Conservation (phyloP, 306 rosid genomes). For the Hippophae rhamnoides region DNA sequence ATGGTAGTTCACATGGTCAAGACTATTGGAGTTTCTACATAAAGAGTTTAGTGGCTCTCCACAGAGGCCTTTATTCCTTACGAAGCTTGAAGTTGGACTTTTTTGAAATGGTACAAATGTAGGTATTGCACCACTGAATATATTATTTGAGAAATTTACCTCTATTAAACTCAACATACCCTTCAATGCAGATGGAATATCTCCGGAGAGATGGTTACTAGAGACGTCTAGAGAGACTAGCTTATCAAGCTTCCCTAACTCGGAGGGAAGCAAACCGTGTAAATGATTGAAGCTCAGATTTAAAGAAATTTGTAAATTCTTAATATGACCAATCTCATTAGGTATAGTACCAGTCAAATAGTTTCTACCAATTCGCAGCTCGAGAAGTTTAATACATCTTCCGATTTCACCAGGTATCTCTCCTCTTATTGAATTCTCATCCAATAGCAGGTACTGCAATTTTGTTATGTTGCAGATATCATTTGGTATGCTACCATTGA, state of each 20-base stretch:
- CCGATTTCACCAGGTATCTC: slow-evolving; percentile 91
- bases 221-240: slow-evolving; percentile 90
- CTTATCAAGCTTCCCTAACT: slow-evolving; percentile 88
- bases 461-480: slow-evolving; percentile 78
- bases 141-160: slow-evolving; percentile 89
- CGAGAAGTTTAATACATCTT: slow-evolving; percentile 73
- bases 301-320: slow-evolving; percentile 90
- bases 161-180: slow-evolving; percentile 98
- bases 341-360: slow-evolving; percentile 69
- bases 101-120: slow-evolving; percentile 82
- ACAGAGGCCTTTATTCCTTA: slow-evolving; percentile 79
- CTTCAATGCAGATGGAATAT: slow-evolving; percentile 66
- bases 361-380: slow-evolving; percentile 77
- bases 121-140: slow-evolving; percentile 70
- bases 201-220: slow-evolving; percentile 69
- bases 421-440: slow-evolving; percentile 79
- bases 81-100: slow-evolving; percentile 72
- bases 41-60: slow-evolving; percentile 72
- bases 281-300: slow-evolving; percentile 92
- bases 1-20: slow-evolving; percentile 41
- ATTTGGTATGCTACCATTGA: slow-evolving; percentile 78
- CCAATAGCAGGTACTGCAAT: slow-evolving; percentile 79
- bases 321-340: slow-evolving; percentile 80
- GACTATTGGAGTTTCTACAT: slow-evolving; percentile 42
- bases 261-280: slow-evolving; percentile 64